Base-by-base conservation (phyloP, 2,329 filamentous ascomycete species). In the Blumeriella jaapii region DNA sequence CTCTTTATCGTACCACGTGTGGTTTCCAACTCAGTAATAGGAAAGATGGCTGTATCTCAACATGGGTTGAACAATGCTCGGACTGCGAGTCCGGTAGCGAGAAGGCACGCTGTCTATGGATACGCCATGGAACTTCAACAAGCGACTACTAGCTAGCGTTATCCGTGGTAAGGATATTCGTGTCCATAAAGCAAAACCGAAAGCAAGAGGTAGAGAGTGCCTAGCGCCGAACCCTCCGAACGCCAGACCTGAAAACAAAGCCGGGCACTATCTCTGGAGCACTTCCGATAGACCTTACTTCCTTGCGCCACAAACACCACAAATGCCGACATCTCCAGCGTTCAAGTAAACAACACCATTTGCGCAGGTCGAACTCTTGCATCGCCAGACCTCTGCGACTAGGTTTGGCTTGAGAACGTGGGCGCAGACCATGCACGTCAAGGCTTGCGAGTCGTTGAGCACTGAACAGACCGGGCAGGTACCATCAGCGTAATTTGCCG, bases 381-480 rank as follows among this genome's bases (percentile, higher is more conserved):
- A 89, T 30, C 59, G 59, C 82, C 83, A 89, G n/a, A 69, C 59
- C 12, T 63, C 59, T 0, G 66, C 59, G 28, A 77, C 63, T 31
- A 67, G 65, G 0, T 59, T 51, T 1, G 64, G 58, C 28, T 71
- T 64, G 2, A 89, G 59, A 1, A 87, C 81, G 45, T 89, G 74
- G 15, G 75, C 69, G 55, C 84, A 91, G 34, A 78, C 67, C 6
- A 58, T 59, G 55, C 84, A 91, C 3, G 71, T 80, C 2, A 74
- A 57, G 6, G 70, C 61, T 6, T 53, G 49, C 0, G 52, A 30
- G 5, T 66, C 59, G 52, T 85, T 87, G 32, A 61, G 59, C 32
- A 80, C 70, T 0, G 82, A 85, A 56, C 84, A 93, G 36, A 81
- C 62, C 1, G 67, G 60, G 50, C 50, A 54, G 5, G 82, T 82